Base-by-base conservation (phyloP, 1,284 basidiomycete genomes). In the Mycena citricolor region DNA sequence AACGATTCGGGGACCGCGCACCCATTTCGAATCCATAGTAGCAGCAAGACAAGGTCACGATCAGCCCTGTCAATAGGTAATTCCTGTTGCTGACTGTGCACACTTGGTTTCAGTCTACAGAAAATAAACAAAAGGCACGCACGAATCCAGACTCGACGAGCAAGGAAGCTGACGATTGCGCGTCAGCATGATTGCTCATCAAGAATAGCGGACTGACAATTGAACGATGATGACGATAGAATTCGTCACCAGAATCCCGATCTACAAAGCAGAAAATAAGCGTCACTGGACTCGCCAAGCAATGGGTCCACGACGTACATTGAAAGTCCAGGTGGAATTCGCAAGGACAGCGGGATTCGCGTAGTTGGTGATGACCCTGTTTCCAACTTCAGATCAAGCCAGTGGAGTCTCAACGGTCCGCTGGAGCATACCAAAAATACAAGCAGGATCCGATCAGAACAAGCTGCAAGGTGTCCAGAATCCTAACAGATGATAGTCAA, bases 291-390 rank as follows among this genome's bases (percentile, higher is more conserved):
- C n/a, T n/a, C n/a, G n/a, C n/a, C n/a, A n/a, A n/a, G n/a, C n/a
- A 2, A 30, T 12, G 5, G 28, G 29, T 21, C 12, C 12, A 19
- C 11, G n/a, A 17, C 42, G 32, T 22, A 49, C 47, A 32, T 35
- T 44, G 37, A 49, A 41, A 19, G 17, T 47, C 47, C 47, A 49
- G 25, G 34, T 29, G 13, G 38, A 41, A 32, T 26, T 29, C 14
- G 26, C 38, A 8, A 45, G 25, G 20, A 37, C 32, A 13, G 17
- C n/a, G 4, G 47, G 42, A 39, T 49, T 45, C 19, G 3, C 23
- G 19, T 45, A 49, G 14, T 49, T 49, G 17, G 43, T 40, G 23
- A 49, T 45, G 7, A 45, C 21, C 47, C n/a, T n/a, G n/a, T n/a
- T n/a, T n/a, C n/a, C n/a, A n/a, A n/a, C n/a, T n/a, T n/a, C n/a